Conservation (phyloP, 441 rosid genomes). For the Arabidopsis lyrata region DNA sequence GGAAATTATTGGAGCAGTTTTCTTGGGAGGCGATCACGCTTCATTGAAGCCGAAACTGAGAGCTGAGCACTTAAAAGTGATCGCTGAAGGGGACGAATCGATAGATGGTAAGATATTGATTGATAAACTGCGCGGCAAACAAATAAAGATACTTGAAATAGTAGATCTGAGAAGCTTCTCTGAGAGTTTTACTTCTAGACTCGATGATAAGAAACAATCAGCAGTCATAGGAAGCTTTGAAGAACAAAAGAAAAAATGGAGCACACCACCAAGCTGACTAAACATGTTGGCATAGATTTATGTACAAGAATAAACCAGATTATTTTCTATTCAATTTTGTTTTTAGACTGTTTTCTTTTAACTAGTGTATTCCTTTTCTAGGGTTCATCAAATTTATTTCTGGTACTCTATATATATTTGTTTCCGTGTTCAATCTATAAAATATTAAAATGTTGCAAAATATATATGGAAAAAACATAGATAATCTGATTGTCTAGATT, state of each 20-base stretch:
- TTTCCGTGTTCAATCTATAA: neutral
- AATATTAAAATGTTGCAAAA: neutral
- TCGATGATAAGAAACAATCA: constrained; percentile 62
- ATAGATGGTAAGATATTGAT: constrained; percentile 60
- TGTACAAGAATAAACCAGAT: constrained; percentile 4
- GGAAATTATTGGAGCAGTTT: constrained; percentile 80
- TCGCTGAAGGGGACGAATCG: constrained; percentile 61
- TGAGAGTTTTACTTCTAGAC: constrained; percentile 53
- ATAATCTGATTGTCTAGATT: neutral
- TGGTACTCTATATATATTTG: neutral
- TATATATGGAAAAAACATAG: neutral
- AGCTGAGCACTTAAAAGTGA: constrained; percentile 53
- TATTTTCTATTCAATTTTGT: neutral
- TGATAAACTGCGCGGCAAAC: constrained; percentile 46
- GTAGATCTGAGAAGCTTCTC: constrained; percentile 54
- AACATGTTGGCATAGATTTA: constrained; percentile 2
- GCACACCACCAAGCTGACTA: constrained; percentile 42
- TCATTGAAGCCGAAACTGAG: constrained; percentile 49
- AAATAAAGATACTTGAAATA: constrained; percentile 53
- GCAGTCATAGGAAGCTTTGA: constrained; percentile 78
- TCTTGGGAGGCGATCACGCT: constrained; percentile 52
- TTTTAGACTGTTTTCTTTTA: neutral
- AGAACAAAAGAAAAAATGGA: constrained; percentile 75
- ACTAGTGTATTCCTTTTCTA: neutral
- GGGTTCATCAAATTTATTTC: neutral